Evolutionary conservation across 2,329 filamentous ascomycete species (phyloP).

Genomic region (Fusarium oxysporum): DNA sequence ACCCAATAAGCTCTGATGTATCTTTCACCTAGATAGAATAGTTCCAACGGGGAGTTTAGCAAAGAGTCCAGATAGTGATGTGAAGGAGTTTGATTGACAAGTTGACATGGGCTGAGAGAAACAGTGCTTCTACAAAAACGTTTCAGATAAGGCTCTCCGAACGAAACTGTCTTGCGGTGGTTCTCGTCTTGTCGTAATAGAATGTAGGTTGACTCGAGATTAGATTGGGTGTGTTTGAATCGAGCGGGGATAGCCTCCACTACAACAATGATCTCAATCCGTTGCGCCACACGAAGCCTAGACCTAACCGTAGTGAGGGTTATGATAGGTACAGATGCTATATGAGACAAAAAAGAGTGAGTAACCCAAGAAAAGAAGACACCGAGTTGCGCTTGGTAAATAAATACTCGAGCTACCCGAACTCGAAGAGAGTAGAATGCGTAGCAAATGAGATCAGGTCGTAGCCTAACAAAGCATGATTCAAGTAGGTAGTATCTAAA

Average conservation of each 20-base stretch:
- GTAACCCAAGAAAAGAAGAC: not conserved
- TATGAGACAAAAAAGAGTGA: not conserved
- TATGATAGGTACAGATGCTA: not conserved
- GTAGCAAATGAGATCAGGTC: not conserved
- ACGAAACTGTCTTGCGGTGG: not conserved
- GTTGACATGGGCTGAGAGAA: not conserved
- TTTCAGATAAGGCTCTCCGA: not conserved
- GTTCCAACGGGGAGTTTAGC: not conserved
- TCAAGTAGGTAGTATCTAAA: not conserved
- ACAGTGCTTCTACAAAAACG: not conserved
- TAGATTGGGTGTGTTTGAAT: not conserved
- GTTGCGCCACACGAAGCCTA: not conserved
- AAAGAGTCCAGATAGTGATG: not conserved
- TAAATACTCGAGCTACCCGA: not conserved
- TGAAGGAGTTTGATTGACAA: not conserved
- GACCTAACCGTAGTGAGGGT: not conserved
- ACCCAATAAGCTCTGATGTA: not conserved
- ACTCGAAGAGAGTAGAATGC: not conserved
- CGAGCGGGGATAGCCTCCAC: not conserved
- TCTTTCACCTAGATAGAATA: not conserved
- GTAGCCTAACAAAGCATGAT: not conserved
- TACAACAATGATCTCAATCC: not conserved
- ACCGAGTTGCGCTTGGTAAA: not conserved
- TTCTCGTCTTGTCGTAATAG: not conserved
- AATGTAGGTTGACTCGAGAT: not conserved